A percentile compares a stretch with the other conserved stretches of the same genome.
phyloP scores from a whole-genome alignment of 257 asterid genomes.

The Rhazya stricta region DNA sequence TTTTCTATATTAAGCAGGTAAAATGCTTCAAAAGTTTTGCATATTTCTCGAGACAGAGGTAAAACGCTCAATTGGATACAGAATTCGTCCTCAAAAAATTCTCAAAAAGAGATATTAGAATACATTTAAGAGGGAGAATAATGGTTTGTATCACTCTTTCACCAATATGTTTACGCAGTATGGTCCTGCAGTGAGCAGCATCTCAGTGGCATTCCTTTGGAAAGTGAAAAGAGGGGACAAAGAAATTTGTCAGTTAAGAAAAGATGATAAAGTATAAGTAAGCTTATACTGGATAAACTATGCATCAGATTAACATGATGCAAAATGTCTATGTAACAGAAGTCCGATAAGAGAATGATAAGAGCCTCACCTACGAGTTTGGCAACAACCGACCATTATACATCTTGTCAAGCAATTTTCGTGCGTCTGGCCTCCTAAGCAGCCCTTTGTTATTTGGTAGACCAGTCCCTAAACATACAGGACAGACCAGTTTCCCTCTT shows the following conservation, averaged over 20 bases:
- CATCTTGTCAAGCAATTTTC: conserved; percentile 80
- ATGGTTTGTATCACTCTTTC: not conserved
- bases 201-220: not conserved
- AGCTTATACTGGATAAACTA: not conserved
- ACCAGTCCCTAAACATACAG: conserved; percentile 94
- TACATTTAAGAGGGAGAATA: not conserved
- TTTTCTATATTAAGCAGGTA: not conserved
- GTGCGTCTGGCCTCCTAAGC: conserved; percentile 88
- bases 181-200: not conserved
- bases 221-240: not conserved
- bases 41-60: not conserved
- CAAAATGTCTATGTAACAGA: not conserved
- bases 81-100: not conserved
- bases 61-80: not conserved
- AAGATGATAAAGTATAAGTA: not conserved
- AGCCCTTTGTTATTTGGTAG: conserved; percentile 91
- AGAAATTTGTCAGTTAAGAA: not conserved
- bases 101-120: no score
- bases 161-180: not conserved
- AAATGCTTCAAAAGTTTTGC: not conserved
- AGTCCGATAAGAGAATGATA: not conserved
- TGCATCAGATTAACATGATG: not conserved
- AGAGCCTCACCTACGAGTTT: conserved; percentile 47
- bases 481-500: conserved; percentile 90
- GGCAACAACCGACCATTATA: conserved; percentile 88